These are phyloP conservation scores for Dioszegia aurantiaca DNA, from an alignment of 768 basidiomycete genomes.

Conservation along the genomic window DNA sequence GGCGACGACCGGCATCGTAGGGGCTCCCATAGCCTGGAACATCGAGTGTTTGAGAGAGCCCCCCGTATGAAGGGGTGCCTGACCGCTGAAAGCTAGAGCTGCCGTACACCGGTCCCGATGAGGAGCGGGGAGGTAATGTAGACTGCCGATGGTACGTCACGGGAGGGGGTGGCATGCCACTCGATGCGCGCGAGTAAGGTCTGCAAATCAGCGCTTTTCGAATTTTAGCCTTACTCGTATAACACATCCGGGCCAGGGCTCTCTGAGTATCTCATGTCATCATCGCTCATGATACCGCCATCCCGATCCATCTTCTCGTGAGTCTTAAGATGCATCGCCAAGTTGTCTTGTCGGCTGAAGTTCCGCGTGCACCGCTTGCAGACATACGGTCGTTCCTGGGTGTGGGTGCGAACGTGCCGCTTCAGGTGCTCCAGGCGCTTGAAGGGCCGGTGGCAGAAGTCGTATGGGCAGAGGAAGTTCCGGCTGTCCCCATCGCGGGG, in stretches of 20 bases:
- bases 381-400: conserved; percentile 77
- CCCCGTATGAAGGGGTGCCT: conserved; percentile 4
- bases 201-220: conserved; percentile 1
- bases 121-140: conserved; percentile 19
- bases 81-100: conserved; percentile 2
- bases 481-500: conserved; percentile 14
- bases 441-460: conserved; percentile 79
- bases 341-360: conserved; percentile 84
- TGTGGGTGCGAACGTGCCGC: conserved; percentile 82
- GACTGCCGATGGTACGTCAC: conserved; percentile 20
- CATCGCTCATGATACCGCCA: conserved; percentile 12
- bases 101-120: conserved; percentile 2
- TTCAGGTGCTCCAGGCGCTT: conserved; percentile 88
- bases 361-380: conserved; percentile 73
- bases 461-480: conserved; percentile 74
- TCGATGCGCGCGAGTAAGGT: conserved; percentile 11
- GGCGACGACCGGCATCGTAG: conserved; percentile 10
- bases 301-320: conserved; percentile 54
- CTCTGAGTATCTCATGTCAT: conserved; percentile 14
- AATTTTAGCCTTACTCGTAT: conserved; percentile 5
- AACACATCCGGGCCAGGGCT: conserved; percentile 10
- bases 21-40: neutral
- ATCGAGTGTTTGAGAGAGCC: neutral
- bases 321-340: conserved; percentile 79
- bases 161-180: conserved; percentile 20